Evolutionary conservation across 2,329 filamentous ascomycete species (phyloP), one percentile per base, ranked within the genome.

Genomic region (Colletotrichum abscissum): DNA sequence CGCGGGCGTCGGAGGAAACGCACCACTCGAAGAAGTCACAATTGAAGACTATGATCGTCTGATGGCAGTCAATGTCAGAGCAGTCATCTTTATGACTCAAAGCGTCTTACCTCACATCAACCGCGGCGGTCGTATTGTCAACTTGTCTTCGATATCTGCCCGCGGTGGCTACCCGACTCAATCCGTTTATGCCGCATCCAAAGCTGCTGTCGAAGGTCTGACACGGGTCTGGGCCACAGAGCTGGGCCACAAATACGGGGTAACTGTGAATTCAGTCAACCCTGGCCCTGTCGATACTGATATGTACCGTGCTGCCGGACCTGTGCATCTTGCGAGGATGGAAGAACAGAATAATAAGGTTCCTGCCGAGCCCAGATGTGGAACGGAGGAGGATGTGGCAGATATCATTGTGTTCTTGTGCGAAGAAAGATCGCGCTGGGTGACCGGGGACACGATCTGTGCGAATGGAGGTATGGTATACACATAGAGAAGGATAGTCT

Each of bases 101-200:
- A 78, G 78, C 0, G 77, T 78, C 1, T 59, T 80, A 1, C 80
- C 80, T 0, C 73, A 82, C 46, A 74, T 84, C 5, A 69, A 78
- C 0, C 68, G 67, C 1, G 78, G 80, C 3, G 79, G 81, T 0
- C 80, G 82, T 0, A 80, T 84, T 1, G 76, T 84, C n/a, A 78
- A 79, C 30, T 72, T 84, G 3, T 82, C 81, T 1, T 82, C 81
- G 0, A 77, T 78, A 4, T 78, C 75, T n/a, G 80, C 81, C 1
- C 76, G 80, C 1, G 67, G 80, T 2, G 82, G 81, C 1, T 73
- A 80, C 2, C 72, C 79, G 1, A 76, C 72, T 0, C 75, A 81
- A 42, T 78, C 80, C 0, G 78, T 84, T 0, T 84, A 84, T 38
- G 79, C 76, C 0, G 77, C 81, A 2, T 81, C 80, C 0, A 83